Evolutionary conservation across 371 early-diverging fungal genomes (phyloP).

Genomic region (Mucor velutinosus): DNA sequence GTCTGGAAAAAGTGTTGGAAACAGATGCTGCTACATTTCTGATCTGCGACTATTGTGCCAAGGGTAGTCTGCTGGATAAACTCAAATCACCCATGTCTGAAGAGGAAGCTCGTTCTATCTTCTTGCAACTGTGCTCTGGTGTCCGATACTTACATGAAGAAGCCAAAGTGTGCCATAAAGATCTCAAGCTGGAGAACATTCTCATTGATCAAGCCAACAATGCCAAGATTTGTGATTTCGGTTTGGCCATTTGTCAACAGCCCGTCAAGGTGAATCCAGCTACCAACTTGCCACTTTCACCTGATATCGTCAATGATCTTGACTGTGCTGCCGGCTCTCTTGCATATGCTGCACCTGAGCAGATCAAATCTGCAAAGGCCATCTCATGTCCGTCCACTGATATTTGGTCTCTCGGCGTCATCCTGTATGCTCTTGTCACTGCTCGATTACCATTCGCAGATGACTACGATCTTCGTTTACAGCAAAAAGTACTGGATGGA

Average conservation of each 20-base stretch:
- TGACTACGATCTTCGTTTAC: slow-evolving; percentile 70
- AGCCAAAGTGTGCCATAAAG: slow-evolving; percentile 77
- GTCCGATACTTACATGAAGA: slow-evolving; percentile 79
- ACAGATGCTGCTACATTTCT: slow-evolving; percentile 65
- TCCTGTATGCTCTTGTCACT: slow-evolving; percentile 70
- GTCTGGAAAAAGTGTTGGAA: slow-evolving; percentile 63
- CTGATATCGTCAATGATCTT: slow-evolving; percentile 11
- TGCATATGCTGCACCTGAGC: slow-evolving; percentile 79
- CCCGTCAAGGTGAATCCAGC: slow-evolving; percentile 9
- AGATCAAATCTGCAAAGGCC: slow-evolving; percentile 45
- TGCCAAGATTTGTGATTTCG: slow-evolving; percentile 88
- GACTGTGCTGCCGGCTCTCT: slow-evolving; percentile 63
- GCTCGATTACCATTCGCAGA: slow-evolving; percentile 76
- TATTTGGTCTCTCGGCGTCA: slow-evolving; percentile 83
- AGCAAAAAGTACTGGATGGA: slow-evolving; percentile 58
- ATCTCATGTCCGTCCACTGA: slow-evolving; percentile 60
- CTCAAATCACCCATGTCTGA: slow-evolving; percentile 51
- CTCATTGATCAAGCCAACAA: slow-evolving; percentile 48
- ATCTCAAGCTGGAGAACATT: slow-evolving; percentile 92
- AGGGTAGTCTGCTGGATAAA: slow-evolving; percentile 53
- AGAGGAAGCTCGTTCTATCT: slow-evolving; percentile 48
- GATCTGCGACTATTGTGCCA: slow-evolving; percentile 66
- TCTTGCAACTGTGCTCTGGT: slow-evolving; percentile 72
- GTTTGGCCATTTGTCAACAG: slow-evolving; percentile 63
- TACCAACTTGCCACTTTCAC: slow-evolving; percentile 17